Percentiles rank a stretch among this genome's conserved stretches.
Evolutionary conservation across 2,329 filamentous ascomycete species (phyloP).

Genomic region (Furcasterigmium sp.): DNA sequence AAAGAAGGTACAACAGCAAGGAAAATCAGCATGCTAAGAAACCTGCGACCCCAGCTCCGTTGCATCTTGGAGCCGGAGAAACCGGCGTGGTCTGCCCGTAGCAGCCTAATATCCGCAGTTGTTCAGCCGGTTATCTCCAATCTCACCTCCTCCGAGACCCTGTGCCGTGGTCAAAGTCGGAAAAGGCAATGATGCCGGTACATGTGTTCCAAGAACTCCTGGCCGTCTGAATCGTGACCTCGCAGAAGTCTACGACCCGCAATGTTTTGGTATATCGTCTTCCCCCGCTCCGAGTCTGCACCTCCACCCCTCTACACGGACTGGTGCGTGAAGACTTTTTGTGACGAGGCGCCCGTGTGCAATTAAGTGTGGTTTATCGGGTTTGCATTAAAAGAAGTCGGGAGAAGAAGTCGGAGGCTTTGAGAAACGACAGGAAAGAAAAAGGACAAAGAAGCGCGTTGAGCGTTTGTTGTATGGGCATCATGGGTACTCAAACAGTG

Average conservation of each 20-base stretch:
- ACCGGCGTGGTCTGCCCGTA: too few relatives aligned
- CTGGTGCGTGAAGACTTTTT: conserved; percentile 30
- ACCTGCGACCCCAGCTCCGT: background rate
- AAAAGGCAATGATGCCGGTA: conserved; percentile 4
- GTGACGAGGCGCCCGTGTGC: conserved; percentile 8
- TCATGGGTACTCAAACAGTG: conserved; percentile 54
- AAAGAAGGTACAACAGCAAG: conserved; percentile 4
- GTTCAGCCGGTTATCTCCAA: too few relatives aligned
- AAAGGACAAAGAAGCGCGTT: conserved; percentile 47
- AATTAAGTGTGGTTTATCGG: conserved; percentile 11
- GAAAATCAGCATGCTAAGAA: conserved; percentile 5
- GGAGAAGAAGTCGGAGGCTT: conserved; percentile 7
- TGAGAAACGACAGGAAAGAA: conserved; percentile 29
- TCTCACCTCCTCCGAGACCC: too few relatives aligned
- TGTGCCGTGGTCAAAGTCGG: too few relatives aligned
- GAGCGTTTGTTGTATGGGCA: conserved; percentile 55
- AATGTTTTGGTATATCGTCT: conserved; percentile 9
- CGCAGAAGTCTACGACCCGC: conserved; percentile 11
- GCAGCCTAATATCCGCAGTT: too few relatives aligned
- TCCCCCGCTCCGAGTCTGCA: conserved; percentile 19
- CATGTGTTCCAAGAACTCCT: conserved; percentile 12
- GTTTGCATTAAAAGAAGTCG: conserved; percentile 11
- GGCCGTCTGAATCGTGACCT: conserved; percentile 11
- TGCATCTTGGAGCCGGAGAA: background rate
- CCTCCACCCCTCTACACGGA: conserved; percentile 20